These are phyloP conservation scores for Papiliotrema nemorosa DNA, from an alignment of 1,284 basidiomycete species.

Conservation along the genomic window DNA sequence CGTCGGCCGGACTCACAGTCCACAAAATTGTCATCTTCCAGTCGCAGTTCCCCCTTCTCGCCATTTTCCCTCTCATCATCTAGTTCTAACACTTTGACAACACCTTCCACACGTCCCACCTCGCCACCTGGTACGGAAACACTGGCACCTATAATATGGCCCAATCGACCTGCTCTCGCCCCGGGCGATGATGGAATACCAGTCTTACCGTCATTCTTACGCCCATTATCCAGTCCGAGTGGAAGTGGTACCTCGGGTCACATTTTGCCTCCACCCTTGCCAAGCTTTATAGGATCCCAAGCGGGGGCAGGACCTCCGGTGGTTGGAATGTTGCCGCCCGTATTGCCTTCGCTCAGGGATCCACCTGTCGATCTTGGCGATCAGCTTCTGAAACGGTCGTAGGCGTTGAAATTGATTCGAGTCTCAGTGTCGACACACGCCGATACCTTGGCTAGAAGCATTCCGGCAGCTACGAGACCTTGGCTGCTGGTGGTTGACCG, in stretches of 20 bases:
- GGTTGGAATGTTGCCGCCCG: conserved; percentile 1
- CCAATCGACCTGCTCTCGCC: background rate
- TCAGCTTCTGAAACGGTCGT: too few relatives aligned
- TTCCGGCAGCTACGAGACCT: too few relatives aligned
- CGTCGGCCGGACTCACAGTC: background rate
- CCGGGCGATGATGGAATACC: conserved; percentile 21
- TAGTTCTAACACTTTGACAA: background rate
- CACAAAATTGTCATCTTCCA: background rate
- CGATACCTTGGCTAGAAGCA: too few relatives aligned
- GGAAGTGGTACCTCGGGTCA: background rate
- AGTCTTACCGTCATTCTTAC: conserved; percentile 2
- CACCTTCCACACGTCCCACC: background rate
- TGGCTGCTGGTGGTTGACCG: too few relatives aligned
- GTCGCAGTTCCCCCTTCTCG: background rate
- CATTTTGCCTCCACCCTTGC: conserved; percentile 1
- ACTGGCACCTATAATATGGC: background rate
- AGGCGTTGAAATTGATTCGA: too few relatives aligned
- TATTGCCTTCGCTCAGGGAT: conserved; percentile 1
- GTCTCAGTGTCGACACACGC: too few relatives aligned
- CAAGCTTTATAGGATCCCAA: background rate
- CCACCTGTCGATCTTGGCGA: too few relatives aligned
- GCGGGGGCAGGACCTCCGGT: background rate
- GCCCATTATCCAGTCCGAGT: background rate
- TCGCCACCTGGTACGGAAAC: background rate
- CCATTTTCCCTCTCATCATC: background rate